Evolutionary conservation across 495 filamentous ascomycete species (phyloP).

Genomic region (Neurospora sp.): DNA sequence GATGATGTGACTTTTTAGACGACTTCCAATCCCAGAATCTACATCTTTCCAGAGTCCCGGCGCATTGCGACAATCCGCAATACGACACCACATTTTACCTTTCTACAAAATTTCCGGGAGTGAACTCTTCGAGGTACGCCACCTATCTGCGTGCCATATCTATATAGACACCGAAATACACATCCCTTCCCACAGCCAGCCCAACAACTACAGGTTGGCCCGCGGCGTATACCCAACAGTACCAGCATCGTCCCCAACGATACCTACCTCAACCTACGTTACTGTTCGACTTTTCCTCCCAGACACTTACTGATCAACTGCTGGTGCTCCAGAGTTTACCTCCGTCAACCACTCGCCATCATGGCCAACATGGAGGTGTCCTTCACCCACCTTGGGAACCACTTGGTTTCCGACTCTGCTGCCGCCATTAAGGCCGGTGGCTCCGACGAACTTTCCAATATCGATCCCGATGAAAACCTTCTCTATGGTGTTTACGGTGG

Average conservation of each 20-base stretch:
- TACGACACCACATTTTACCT: neutral
- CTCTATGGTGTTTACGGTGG: conserved; percentile 56
- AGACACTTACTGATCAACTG: neutral
- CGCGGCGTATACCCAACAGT: neutral
- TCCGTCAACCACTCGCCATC: neutral
- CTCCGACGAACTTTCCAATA: conserved; percentile 50
- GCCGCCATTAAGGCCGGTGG: conserved; percentile 62
- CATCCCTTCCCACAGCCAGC: neutral
- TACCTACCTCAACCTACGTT: neutral
- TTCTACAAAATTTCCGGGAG: neutral
- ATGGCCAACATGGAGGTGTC: conserved; percentile 60
- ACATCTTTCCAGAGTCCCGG: neutral
- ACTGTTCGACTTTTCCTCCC: neutral
- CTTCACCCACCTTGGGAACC: conserved; percentile 77
- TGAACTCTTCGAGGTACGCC: neutral
- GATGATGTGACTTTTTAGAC: conserved; percentile 25
- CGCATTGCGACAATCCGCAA: neutral
- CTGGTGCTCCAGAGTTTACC: neutral
- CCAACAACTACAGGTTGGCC: neutral
- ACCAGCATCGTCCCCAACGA: neutral
- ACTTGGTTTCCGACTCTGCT: conserved; percentile 63
- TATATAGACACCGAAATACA: neutral
- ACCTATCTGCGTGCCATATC: neutral
- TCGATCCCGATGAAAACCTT: conserved; percentile 69
- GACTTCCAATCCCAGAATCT: conserved; percentile 2